Percentiles rank a stretch among this genome's conserved stretches.
Conservation (phyloP, 2,329 filamentous ascomycete species). For the Fusarium duplospermum region DNA sequence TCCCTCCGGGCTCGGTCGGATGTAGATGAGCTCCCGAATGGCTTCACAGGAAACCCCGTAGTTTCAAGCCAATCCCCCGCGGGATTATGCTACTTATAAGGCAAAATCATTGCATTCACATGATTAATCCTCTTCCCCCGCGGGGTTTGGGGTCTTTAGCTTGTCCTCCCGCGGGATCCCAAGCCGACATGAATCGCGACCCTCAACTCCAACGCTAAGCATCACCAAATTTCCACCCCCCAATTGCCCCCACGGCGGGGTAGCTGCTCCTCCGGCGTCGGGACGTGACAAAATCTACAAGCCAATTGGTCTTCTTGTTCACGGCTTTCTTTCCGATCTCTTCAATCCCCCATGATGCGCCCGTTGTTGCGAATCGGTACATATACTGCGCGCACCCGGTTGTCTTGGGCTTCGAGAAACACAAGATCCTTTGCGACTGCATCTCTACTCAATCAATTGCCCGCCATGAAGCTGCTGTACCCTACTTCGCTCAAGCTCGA, state of each 20-base stretch:
- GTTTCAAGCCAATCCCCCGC: background rate
- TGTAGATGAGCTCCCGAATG: background rate
- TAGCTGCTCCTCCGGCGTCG: conserved; percentile 29
- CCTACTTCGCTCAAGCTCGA: conserved; percentile 72
- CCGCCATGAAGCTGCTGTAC: conserved; percentile 72
- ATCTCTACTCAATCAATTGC: background rate
- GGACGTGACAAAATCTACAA: background rate
- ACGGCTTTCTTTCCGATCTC: conserved; percentile 40
- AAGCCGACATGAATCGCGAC: background rate
- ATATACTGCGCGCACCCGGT: conserved; percentile 31
- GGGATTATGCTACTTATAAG: background rate
- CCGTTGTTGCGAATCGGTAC: conserved; percentile 30
- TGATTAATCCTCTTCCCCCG: conserved; percentile 14
- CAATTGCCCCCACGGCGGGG: conserved; percentile 32
- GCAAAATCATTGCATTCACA: too few relatives aligned
- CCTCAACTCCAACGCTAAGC: background rate
- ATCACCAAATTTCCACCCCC: conserved; percentile 5
- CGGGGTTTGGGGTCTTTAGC: conserved; percentile 31
- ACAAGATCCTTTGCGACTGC: background rate
- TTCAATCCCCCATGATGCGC: conserved; percentile 18
- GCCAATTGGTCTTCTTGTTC: conserved; percentile 10
- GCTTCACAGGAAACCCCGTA: background rate
- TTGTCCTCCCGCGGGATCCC: background rate
- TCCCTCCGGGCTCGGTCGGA: background rate
- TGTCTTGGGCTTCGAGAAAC: background rate